Conservation (phyloP, 2,329 filamentous ascomycete genomes). For the Ascochyta koolunga region DNA sequence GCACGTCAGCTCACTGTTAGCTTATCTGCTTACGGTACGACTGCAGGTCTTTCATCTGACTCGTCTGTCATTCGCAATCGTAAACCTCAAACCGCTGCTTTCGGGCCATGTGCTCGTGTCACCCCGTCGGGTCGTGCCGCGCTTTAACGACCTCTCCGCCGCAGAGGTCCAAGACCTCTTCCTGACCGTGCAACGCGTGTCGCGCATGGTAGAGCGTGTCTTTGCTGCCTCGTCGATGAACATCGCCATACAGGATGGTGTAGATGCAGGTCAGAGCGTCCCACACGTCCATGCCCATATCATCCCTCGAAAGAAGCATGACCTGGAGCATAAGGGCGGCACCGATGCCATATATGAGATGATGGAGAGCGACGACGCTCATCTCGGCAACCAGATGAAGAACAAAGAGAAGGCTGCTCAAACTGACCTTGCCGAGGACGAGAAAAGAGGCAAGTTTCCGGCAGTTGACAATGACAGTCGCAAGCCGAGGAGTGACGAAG, state of each 20-base stretch:
- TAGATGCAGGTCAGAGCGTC: slow-evolving; percentile 90
- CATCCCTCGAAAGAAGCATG: slow-evolving; percentile 71
- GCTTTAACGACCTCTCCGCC: slow-evolving; percentile 74
- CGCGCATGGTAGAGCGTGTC: slow-evolving; percentile 72
- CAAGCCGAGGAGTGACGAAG: slow-evolving; percentile 69
- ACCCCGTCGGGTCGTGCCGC: slow-evolving; percentile 70
- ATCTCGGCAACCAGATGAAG: slow-evolving; percentile 75
- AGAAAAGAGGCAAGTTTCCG: slow-evolving; percentile 64
- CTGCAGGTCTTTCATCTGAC: slow-evolving; percentile 89
- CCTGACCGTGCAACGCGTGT: slow-evolving; percentile 80
- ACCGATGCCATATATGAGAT: slow-evolving; percentile 80
- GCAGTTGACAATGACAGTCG: slow-evolving; percentile 70
- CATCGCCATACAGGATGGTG: slow-evolving; percentile 92
- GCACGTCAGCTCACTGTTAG: neutral
- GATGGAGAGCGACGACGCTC: slow-evolving; percentile 84
- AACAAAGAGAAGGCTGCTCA: slow-evolving; percentile 58
- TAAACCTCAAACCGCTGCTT: slow-evolving; percentile 93
- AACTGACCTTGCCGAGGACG: slow-evolving; percentile 28
- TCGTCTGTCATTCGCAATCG: slow-evolving; percentile 79
- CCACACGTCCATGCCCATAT: slow-evolving; percentile 93
- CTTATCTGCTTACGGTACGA: slow-evolving; percentile 14
- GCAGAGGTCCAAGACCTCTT: slow-evolving; percentile 86
- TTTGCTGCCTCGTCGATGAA: slow-evolving; percentile 79
- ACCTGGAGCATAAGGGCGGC: slow-evolving; percentile 63
- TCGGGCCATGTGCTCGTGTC: slow-evolving; percentile 93